phyloP scores from a whole-genome alignment of 305 asterid genomes.

The Solanum chacoense region DNA sequence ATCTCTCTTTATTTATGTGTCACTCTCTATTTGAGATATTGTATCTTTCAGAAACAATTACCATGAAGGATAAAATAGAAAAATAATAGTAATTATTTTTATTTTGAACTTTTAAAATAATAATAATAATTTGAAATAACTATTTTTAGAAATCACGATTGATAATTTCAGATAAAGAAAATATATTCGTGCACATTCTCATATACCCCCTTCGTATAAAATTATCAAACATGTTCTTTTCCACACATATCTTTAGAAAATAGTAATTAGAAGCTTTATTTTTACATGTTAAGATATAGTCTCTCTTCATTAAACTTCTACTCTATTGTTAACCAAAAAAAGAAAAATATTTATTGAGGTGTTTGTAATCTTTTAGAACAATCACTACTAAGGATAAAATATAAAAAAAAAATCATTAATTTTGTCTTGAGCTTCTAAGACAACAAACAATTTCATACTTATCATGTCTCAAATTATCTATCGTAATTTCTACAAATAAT shows the following conservation, averaged over 20 bases:
- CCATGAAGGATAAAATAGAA: not conserved
- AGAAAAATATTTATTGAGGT: not conserved
- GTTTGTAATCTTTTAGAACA: not conserved
- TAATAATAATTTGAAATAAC: no score
- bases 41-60: no score
- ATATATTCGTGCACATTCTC: not conserved
- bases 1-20: no score
- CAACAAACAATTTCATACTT: not conserved
- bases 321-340: no score
- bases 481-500: not conserved
- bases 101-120: no score
- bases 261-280: not conserved
- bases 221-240: not conserved
- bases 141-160: no score
- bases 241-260: not conserved
- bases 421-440: not conserved
- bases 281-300: no score
- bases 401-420: not conserved
- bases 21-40: no score
- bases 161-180: no score
- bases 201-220: not conserved
- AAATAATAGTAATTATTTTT: not conserved
- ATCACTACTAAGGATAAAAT: not conserved
- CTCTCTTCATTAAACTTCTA: not conserved
- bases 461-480: rapidly evolving